Conservation (phyloP, 352 stramenopile species). For the Labyrinthula sp. region DNA sequence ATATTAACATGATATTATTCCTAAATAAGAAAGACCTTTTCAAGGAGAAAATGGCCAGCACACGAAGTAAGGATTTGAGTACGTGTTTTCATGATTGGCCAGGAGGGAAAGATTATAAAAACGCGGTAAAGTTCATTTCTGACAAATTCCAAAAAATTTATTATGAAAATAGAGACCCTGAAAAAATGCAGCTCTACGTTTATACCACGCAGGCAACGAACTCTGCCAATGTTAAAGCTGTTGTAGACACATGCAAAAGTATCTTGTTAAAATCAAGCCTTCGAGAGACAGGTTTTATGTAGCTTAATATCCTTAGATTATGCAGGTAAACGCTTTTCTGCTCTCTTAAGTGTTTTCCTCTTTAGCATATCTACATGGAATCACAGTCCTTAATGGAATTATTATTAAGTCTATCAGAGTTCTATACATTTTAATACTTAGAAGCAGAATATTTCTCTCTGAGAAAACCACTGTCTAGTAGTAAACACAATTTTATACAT, state of each 20-base stretch:
- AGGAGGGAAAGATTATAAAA: slow-evolving; percentile 34
- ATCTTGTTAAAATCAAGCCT: too few species aligned
- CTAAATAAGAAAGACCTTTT: slow-evolving; percentile 48
- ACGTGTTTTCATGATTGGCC: slow-evolving; percentile 31
- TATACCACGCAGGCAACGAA: slow-evolving; percentile 15
- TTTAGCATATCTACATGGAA: too few species aligned
- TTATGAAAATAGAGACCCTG: slow-evolving; percentile 36
- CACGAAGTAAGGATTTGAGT: slow-evolving; percentile 28
- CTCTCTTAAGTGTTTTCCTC: too few species aligned
- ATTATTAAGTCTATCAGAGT: too few species aligned
- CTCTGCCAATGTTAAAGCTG: slow-evolving; percentile 7
- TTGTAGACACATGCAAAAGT: slow-evolving; percentile 10
- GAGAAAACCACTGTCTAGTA: too few species aligned
- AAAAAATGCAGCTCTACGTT: slow-evolving; percentile 33
- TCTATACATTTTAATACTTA: too few species aligned
- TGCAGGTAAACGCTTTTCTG: too few species aligned
- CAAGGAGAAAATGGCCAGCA: slow-evolving; percentile 41
- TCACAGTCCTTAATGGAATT: too few species aligned
- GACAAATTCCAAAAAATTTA: slow-evolving; percentile 35
- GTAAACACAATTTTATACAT: too few species aligned
- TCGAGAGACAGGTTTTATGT: too few species aligned
- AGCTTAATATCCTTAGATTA: too few species aligned
- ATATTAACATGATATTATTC: slow-evolving; percentile 48
- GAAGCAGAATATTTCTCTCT: too few species aligned
- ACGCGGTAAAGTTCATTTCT: slow-evolving; percentile 35